Conservation (phyloP, 139 green algal species). For the Coelastrella sp. region DNA sequence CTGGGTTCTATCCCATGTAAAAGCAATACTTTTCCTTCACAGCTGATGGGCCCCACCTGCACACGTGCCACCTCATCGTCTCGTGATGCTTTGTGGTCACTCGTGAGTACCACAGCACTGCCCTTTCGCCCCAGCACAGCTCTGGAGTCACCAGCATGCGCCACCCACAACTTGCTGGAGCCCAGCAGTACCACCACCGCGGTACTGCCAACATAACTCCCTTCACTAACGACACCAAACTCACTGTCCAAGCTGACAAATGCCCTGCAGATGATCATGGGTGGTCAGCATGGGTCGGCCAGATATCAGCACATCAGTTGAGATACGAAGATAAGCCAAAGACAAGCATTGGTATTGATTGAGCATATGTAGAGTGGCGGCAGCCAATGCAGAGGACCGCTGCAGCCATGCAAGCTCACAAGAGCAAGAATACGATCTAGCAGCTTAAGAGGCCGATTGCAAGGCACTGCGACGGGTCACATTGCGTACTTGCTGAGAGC, state of each 20-base stretch:
- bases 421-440: too few relatives aligned
- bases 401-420: not conserved
- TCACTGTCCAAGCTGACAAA: slow-evolving; percentile 59
- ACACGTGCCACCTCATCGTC: slow-evolving; percentile 72
- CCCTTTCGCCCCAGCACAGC: slow-evolving; percentile 78
- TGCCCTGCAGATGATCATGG: not conserved
- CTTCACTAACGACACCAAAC: slow-evolving; percentile 61
- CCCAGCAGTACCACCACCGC: slow-evolving; percentile 86
- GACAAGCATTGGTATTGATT: too few relatives aligned
- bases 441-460: too few relatives aligned
- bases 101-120: slow-evolving; percentile 70
- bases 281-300: too few relatives aligned
- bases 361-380: not conserved
- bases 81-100: slow-evolving; percentile 80
- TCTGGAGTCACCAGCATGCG: slow-evolving; percentile 86
- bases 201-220: slow-evolving; percentile 80
- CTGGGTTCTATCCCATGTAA: not conserved
- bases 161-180: slow-evolving; percentile 76
- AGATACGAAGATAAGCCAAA: too few relatives aligned
- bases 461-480: too few relatives aligned
- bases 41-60: slow-evolving; percentile 12
- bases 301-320: too few relatives aligned
- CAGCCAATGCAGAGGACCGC: not conserved
- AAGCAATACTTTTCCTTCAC: not conserved
- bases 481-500: slow-evolving; percentile 18